phyloP scores from a whole-genome alignment of 1,284 basidiomycete genomes.

The Tausonia pullulans region DNA sequence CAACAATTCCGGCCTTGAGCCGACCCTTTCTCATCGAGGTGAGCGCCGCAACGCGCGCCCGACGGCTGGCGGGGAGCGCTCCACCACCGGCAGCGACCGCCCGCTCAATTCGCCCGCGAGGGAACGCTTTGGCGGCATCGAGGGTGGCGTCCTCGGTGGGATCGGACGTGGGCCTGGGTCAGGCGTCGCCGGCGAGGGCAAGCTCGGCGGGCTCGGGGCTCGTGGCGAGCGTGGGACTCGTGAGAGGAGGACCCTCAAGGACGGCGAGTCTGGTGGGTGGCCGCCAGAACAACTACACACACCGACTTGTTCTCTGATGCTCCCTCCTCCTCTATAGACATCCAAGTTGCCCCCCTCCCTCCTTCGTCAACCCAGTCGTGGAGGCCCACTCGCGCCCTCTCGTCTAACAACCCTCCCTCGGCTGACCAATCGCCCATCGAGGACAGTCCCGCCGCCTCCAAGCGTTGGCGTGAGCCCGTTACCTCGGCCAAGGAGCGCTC shows the following conservation, averaged over 20 bases:
- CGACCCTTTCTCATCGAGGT: background rate
- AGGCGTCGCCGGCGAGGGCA: constrained; percentile 2
- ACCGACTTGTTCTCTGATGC: background rate
- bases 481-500: background rate
- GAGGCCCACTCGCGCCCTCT: constrained; percentile 10
- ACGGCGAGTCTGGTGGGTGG: constrained; percentile 1
- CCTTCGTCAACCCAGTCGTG: constrained; percentile 14
- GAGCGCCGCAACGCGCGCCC: background rate
- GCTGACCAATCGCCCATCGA: background rate
- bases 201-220: background rate
- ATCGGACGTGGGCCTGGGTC: background rate
- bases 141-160: constrained; percentile 15
- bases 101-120: constrained; percentile 12
- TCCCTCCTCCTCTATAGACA: background rate
- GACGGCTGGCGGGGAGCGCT: constrained; percentile 1
- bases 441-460: background rate
- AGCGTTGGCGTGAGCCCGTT: background rate
- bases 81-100: background rate
- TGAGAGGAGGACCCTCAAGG: background rate
- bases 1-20: background rate
- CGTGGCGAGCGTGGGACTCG: background rate
- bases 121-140: constrained; percentile 16
- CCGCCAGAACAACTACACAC: background rate
- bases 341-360: constrained; percentile 7
- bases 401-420: constrained; percentile 6